These are phyloP conservation scores for Penicillium sp. DNA, from an alignment of 2,329 filamentous ascomycete genomes.

Conservation along the genomic window DNA sequence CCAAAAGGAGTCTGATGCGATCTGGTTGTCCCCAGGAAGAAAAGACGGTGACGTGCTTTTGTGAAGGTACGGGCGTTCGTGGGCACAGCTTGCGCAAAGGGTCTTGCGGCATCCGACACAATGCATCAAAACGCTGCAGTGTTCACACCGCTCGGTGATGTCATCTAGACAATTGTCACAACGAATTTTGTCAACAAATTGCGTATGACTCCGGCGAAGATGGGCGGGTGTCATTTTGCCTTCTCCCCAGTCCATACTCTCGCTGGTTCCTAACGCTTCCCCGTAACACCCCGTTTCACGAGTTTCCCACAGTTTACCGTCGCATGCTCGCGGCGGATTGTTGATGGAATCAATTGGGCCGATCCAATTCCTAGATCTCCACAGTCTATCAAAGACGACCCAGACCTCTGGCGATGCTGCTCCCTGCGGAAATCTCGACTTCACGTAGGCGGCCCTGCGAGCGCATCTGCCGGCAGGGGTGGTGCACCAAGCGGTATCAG, in stretches of 20 bases:
- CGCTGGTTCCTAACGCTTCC: slow-evolving; percentile 52
- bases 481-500: slow-evolving; percentile 59
- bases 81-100: slow-evolving; percentile 58
- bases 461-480: slow-evolving; percentile 56
- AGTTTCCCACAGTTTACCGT: slow-evolving; percentile 56
- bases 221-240: slow-evolving; percentile 55
- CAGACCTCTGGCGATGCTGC: slow-evolving; percentile 54
- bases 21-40: slow-evolving; percentile 8
- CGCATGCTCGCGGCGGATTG: slow-evolving; percentile 35
- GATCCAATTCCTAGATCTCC: slow-evolving; percentile 58
- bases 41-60: slow-evolving; percentile 8
- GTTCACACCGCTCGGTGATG: slow-evolving; percentile 57
- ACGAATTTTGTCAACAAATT: slow-evolving; percentile 52
- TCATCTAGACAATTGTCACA: slow-evolving; percentile 53
- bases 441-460: slow-evolving; percentile 55
- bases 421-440: slow-evolving; percentile 50
- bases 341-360: slow-evolving; percentile 39
- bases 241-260: slow-evolving; percentile 45
- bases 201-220: slow-evolving; percentile 51
- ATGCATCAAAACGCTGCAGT: slow-evolving; percentile 60
- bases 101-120: slow-evolving; percentile 59
- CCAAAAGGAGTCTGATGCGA: slow-evolving; percentile 48
- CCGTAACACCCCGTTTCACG: slow-evolving; percentile 53
- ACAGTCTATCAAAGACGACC: slow-evolving; percentile 60
- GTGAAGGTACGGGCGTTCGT: slow-evolving; percentile 50